Percentiles rank a stretch among this genome's conserved stretches.
These are phyloP conservation scores for Claviceps humidiphila DNA, from an alignment of 2,329 filamentous ascomycete genomes.

Conservation along the genomic window DNA sequence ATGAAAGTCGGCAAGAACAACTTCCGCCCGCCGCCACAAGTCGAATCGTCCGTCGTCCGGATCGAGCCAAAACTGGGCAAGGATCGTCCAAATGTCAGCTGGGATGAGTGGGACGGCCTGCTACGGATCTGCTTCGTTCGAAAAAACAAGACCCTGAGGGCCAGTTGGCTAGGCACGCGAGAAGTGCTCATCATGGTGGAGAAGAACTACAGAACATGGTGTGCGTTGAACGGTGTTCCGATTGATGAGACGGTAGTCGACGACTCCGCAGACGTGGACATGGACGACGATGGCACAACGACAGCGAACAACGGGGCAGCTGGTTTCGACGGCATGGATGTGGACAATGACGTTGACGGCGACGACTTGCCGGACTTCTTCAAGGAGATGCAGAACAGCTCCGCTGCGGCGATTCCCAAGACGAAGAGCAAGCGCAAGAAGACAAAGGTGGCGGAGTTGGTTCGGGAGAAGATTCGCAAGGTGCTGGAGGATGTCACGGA, in stretches of 20 bases:
- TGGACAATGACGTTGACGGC: slow-evolving; percentile 32
- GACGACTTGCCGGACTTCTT: slow-evolving; percentile 78
- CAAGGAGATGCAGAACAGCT: slow-evolving; percentile 44
- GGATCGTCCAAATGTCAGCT: slow-evolving; percentile 71
- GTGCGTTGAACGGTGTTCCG: slow-evolving; percentile 69
- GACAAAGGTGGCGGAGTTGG: slow-evolving; percentile 65
- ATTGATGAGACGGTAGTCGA: slow-evolving; percentile 54
- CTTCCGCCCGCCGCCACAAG: slow-evolving; percentile 86
- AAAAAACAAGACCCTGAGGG: slow-evolving; percentile 81
- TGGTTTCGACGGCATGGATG: slow-evolving; percentile 25
- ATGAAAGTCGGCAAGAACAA: slow-evolving; percentile 96
- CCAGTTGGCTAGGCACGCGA: slow-evolving; percentile 66
- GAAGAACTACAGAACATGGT: slow-evolving; percentile 79
- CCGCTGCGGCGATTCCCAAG: slow-evolving; percentile 30
- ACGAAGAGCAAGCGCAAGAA: slow-evolving; percentile 61
- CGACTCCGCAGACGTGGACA: slow-evolving; percentile 27
- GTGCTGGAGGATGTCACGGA: slow-evolving; percentile 72
- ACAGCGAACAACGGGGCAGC: neutral
- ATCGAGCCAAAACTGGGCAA: slow-evolving; percentile 74
- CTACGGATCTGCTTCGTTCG: slow-evolving; percentile 57
- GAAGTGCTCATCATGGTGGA: slow-evolving; percentile 75
- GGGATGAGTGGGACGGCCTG: slow-evolving; percentile 91
- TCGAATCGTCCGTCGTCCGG: slow-evolving; percentile 82
- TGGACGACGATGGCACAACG: slow-evolving; percentile 23
- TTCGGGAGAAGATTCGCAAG: slow-evolving; percentile 76